Base-by-base conservation (phyloP, 257 asterid genomes). In the Pogostemon cablin region DNA sequence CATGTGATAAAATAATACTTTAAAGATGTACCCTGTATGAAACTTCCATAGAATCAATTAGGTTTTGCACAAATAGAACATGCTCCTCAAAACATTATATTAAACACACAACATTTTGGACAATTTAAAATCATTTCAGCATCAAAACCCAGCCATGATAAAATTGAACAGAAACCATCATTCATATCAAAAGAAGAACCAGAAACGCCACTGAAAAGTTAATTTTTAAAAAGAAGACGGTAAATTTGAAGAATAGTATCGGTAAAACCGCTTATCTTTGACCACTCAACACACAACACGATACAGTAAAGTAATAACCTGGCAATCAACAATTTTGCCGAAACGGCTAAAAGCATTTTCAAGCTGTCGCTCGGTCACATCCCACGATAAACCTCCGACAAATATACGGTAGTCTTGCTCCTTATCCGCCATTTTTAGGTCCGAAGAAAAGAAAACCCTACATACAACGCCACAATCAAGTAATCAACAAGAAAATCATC, bases 361-460 rank as follows among this genome's bases (percentile, higher is more conserved):
- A 3, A 93, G 97, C 92, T 89, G 96, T 77, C 97, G 95, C 66
- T 91, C 96, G 1, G 96, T 86, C 62, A 89, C 88, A 55, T 91
- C 97, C 89, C 86, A 84, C 32, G 96, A 84, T 67, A 93, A 85
- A 4, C 99, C 99, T 65, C 99, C 99, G 0, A 93, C 88, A 75
- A 93, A 93, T 60, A 93, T 85, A 48, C 99, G 96, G 82, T 89
- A 40, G 17, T 91, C 99, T 4, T 81, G 88, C 4, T 84, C 98
- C 80, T 86, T 91, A 67, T 87, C 96, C 65, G 90, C 86, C 97
- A 90, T 90, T 72, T 73, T 67, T 39, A 20, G 37, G 53, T 47
- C 59, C 56, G 32, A 25, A 6, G 12, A 3, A 39, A 50, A 17
- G 68, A 42, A 49, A 32, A 11, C 15, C 73, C 69, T 65, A 6